Base-by-base conservation (phyloP, 768 basidiomycete species). In the Tricholoma flavovirens region DNA sequence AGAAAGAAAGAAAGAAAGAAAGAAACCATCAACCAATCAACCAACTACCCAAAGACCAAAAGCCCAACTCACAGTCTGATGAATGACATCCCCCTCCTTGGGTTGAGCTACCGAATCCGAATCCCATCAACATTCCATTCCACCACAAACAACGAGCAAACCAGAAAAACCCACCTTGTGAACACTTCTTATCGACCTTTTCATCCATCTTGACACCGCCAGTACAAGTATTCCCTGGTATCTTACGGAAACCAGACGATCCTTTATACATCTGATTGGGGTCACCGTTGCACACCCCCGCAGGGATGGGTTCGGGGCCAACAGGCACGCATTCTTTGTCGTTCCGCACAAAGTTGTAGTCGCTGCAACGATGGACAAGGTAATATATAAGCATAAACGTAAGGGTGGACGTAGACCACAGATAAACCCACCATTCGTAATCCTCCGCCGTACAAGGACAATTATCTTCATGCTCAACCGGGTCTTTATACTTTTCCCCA, bases 141-240 rank as follows among this genome's bases (percentile, higher is more conserved):
- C n/a, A n/a, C n/a, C n/a, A n/a, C n/a, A n/a, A n/a, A 21, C 48
- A 30, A 30, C 30, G 17, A 15, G 24, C 29, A 22, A 2, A 50
- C 19, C 17, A 49, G 8, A 24, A 33, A 9, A 10, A 80, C 82
- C 59, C 75, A 88, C 90, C 91, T 67, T 86, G 72, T 0, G 86
- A 84, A 68, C 97, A 99, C 24, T 81, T 71, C 75, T 96, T 98
- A 61, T 77, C 64, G 0, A 88, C 73, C 30, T 70, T 75, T 11
- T 80, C 75, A 62, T 97, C 96, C 72, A 89, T 90, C 64, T 78
- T 73, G 17, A 75, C 52, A 2, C 90, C 93, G n/a, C 77, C 77
- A 35, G 77, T 77, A 66, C 97, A 99, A 0, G 86, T 88, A 64
- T 99, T 89, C 0, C 96, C 96, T 3, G 97, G 94, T 56, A 99